These are phyloP conservation scores for Cucurbita maxima DNA, from an alignment of 306 rosid species.

Conservation along the genomic window DNA sequence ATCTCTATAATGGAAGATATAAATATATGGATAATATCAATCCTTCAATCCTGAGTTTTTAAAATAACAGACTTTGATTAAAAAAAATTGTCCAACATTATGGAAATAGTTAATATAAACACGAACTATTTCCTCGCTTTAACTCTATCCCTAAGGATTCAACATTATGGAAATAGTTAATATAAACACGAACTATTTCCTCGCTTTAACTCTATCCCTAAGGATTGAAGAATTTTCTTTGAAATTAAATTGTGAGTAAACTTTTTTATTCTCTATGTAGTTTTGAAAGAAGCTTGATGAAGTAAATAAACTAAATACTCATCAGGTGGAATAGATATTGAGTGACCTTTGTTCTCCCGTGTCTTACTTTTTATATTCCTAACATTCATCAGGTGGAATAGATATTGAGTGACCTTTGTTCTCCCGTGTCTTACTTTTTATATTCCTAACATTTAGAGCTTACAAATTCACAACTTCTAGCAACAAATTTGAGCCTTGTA, in stretches of 20 bases:
- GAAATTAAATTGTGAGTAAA: neutral
- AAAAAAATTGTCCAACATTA: neutral
- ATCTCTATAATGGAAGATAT: neutral
- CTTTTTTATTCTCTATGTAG: neutral
- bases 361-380: neutral
- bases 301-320: neutral
- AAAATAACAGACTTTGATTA: neutral
- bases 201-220: neutral
- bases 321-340: neutral
- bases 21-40: neutral
- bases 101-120: neutral
- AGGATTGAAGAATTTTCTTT: neutral
- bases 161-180: neutral
- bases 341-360: neutral
- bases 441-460: neutral
- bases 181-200: neutral
- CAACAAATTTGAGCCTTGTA: neutral
- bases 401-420: neutral
- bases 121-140: neutral
- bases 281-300: neutral
- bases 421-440: neutral
- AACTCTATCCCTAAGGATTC: neutral
- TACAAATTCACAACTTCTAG: neutral
- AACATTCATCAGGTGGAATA: neutral
- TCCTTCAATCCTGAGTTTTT: neutral